A percentile compares a stretch with the other conserved stretches of the same genome.
These are phyloP conservation scores for Escovopsis sp. DNA, from an alignment of 2,329 filamentous ascomycete genomes.

Conservation along the genomic window DNA sequence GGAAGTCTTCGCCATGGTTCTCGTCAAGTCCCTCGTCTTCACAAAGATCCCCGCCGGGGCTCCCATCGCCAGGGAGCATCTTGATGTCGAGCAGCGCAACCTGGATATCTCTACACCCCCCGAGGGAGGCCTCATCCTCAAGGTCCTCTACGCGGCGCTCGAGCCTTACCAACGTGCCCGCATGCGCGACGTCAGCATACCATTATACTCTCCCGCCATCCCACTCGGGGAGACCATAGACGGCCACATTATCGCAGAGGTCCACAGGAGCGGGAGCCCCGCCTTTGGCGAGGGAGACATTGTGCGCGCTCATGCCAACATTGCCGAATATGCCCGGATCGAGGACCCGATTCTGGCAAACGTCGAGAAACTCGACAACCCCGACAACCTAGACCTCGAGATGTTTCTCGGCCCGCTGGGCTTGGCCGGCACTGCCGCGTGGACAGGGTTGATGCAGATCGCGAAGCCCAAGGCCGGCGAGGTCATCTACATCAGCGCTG, in stretches of 20 bases:
- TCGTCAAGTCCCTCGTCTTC: slow-evolving; percentile 64
- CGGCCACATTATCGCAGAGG: slow-evolving; percentile 48
- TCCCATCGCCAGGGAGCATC: slow-evolving; percentile 55
- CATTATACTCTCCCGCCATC: slow-evolving; percentile 44
- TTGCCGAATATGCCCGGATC: slow-evolving; percentile 54
- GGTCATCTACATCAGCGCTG: slow-evolving; percentile 69
- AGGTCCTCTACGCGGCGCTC: slow-evolving; percentile 60
- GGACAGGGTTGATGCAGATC: slow-evolving; percentile 51
- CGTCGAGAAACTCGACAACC: slow-evolving; percentile 49
- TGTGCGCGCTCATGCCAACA: slow-evolving; percentile 38
- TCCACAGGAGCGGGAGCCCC: slow-evolving; percentile 51
- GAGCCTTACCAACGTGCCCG: slow-evolving; percentile 75
- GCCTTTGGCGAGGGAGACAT: slow-evolving; percentile 54
- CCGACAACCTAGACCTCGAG: slow-evolving; percentile 46
- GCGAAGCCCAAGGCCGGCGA: slow-evolving; percentile 49
- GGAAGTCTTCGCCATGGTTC: slow-evolving; percentile 14
- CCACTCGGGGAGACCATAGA: slow-evolving; percentile 45
- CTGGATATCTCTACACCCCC: slow-evolving; percentile 50
- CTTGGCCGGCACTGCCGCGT: slow-evolving; percentile 50
- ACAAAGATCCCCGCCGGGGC: slow-evolving; percentile 49
- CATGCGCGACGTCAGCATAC: slow-evolving; percentile 49
- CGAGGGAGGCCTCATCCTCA: slow-evolving; percentile 49
- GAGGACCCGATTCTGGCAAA: slow-evolving; percentile 24
- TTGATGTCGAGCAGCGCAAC: slow-evolving; percentile 48
- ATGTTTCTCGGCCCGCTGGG: slow-evolving; percentile 57